Evolutionary conservation across 805 yeast genomes (phyloP).

Genomic region (Henningerozyma blattae): DNA sequence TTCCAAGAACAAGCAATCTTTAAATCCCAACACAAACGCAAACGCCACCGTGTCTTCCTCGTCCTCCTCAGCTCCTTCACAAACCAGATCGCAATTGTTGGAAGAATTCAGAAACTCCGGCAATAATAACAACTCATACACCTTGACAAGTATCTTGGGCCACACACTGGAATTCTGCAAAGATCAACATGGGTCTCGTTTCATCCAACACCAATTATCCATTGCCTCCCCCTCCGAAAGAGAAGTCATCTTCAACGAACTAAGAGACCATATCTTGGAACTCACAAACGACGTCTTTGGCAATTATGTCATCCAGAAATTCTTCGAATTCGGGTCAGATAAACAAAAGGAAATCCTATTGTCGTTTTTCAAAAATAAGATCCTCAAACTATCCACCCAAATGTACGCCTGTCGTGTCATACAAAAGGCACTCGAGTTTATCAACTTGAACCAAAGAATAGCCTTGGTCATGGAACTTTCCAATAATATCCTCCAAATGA

Average conservation of each 20-base stretch:
- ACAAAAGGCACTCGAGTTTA: constrained; percentile 79
- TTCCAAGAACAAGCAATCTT: too few species aligned
- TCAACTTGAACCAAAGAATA: constrained; percentile 52
- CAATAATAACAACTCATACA: constrained; percentile 37
- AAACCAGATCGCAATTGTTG: constrained; percentile 53
- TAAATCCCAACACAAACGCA: too few species aligned
- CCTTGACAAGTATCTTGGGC: constrained; percentile 66
- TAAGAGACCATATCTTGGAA: constrained; percentile 59
- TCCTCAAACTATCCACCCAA: constrained; percentile 69
- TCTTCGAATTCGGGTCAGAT: constrained; percentile 68
- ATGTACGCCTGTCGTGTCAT: constrained; percentile 98
- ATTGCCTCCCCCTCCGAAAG: constrained; percentile 54
- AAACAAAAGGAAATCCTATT: constrained; percentile 61
- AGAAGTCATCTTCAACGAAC: constrained; percentile 74
- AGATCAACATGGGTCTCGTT: constrained; percentile 96
- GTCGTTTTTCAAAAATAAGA: constrained; percentile 38
- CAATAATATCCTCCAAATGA: constrained; percentile 48
- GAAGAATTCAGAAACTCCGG: constrained; percentile 67
- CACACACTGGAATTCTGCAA: constrained; percentile 84
- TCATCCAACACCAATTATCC: constrained; percentile 81
- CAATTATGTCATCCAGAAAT: constrained; percentile 91
- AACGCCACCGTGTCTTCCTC: too few species aligned
- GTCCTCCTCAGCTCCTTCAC: constrained; percentile 2
- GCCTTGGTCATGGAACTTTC: constrained; percentile 59
- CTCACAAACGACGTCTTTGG: constrained; percentile 96